These are phyloP conservation scores for Ganoderma resinaceum DNA, from an alignment of 1,284 basidiomycete species.

Conservation along the genomic window DNA sequence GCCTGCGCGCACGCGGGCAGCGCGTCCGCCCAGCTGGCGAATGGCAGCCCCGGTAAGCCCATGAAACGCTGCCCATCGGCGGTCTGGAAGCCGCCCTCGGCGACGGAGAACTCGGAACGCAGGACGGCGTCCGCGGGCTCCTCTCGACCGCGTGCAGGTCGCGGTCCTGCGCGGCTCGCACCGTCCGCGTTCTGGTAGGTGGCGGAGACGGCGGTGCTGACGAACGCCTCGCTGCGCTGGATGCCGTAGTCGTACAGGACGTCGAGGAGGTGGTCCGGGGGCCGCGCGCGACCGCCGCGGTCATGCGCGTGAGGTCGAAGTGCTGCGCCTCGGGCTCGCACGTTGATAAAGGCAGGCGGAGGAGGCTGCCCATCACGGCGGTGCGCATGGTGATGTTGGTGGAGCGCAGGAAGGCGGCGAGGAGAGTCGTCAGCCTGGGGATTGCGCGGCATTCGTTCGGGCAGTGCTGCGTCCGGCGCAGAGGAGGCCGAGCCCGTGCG, in stretches of 20 bases:
- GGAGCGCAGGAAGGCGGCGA: slow-evolving; percentile 59
- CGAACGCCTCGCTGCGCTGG: slow-evolving; percentile 47
- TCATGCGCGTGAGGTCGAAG: slow-evolving; percentile 51
- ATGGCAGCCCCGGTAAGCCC: slow-evolving; percentile 46
- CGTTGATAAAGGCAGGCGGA: slow-evolving; percentile 51
- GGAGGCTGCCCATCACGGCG: slow-evolving; percentile 52
- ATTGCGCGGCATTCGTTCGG: slow-evolving; percentile 50
- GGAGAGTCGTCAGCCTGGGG: slow-evolving; percentile 50
- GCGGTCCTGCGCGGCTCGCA: slow-evolving; percentile 48
- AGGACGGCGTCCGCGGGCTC: slow-evolving; percentile 53
- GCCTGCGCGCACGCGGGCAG: slow-evolving; percentile 61
- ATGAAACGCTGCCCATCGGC: slow-evolving; percentile 45
- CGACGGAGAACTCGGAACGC: slow-evolving; percentile 61
- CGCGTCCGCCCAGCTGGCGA: slow-evolving; percentile 59
- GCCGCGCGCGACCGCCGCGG: slow-evolving; percentile 44
- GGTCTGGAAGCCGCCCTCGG: slow-evolving; percentile 53
- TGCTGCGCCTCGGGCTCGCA: slow-evolving; percentile 49
- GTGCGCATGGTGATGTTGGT: slow-evolving; percentile 55
- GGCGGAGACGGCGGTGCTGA: slow-evolving; percentile 44
- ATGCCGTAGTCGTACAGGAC: slow-evolving; percentile 55
- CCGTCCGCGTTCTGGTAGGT: slow-evolving; percentile 60
- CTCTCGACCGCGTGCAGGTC: slow-evolving; percentile 58
- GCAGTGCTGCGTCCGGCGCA: slow-evolving; percentile 48
- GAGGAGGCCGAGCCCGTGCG: slow-evolving; percentile 56
- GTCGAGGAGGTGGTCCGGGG: slow-evolving; percentile 55